Conservation (phyloP, 2,329 filamentous ascomycete species). For the Claviceps citrina region DNA sequence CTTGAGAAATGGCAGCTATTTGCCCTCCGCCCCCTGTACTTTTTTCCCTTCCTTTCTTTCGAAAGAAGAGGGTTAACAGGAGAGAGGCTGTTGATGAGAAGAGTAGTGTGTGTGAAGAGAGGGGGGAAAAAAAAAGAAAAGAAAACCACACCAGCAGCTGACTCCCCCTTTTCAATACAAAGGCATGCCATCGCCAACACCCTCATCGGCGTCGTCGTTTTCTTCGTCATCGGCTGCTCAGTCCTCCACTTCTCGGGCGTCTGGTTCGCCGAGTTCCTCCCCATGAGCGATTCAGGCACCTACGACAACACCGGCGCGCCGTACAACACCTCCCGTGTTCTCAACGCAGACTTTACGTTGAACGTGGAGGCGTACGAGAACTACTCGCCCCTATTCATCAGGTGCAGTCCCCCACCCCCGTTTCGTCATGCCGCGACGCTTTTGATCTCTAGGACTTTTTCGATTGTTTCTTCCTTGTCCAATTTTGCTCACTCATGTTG, state of each 20-base stretch:
- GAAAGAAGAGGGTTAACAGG: too few species aligned
- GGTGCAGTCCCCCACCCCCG: constrained; percentile 16
- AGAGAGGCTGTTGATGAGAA: too few species aligned
- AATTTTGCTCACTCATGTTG: neutral
- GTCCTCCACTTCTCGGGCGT: constrained; percentile 49
- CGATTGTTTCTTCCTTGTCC: constrained; percentile 1
- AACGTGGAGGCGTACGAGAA: constrained; percentile 47
- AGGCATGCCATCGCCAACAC: constrained; percentile 61
- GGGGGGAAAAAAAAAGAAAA: neutral
- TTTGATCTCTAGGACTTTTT: neutral
- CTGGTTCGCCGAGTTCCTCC: constrained; percentile 50
- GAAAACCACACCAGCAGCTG: neutral
- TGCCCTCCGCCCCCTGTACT: too few species aligned
- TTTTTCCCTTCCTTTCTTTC: too few species aligned
- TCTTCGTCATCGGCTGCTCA: constrained; percentile 45
- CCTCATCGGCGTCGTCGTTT: constrained; percentile 48
- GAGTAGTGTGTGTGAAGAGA: too few species aligned
- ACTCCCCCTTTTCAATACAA: neutral
- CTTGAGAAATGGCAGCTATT: neutral
- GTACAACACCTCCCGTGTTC: constrained; percentile 51
- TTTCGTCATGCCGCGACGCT: neutral
- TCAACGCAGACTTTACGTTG: constrained; percentile 46
- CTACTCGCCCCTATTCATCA: constrained; percentile 54
- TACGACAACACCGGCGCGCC: constrained; percentile 53
- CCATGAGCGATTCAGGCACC: constrained; percentile 53